Conservation (phyloP, 805 yeast genomes). For the Scheffersomyces coipomensis region DNA sequence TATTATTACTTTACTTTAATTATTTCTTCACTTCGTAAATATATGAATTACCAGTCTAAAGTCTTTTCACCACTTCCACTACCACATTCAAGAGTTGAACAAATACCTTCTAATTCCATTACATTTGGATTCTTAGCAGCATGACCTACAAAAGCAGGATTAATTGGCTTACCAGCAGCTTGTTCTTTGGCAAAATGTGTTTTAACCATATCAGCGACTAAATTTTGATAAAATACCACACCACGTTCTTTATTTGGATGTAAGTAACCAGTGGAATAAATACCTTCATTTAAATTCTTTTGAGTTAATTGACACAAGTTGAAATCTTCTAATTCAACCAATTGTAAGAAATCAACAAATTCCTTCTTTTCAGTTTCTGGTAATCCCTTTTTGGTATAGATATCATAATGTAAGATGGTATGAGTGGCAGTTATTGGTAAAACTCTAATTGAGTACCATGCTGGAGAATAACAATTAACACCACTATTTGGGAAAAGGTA, state of each 20-base stretch:
- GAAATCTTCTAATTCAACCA: conserved; percentile 62
- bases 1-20: too few species aligned
- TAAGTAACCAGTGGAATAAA: conserved; percentile 56
- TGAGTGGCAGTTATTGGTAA: conserved; percentile 53
- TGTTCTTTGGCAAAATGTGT: conserved; percentile 49
- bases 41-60: conserved; percentile 3
- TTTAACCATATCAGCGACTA: conserved; percentile 58
- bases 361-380: conserved; percentile 53
- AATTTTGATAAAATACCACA: conserved; percentile 54
- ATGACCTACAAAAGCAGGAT: conserved; percentile 51
- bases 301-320: conserved; percentile 60
- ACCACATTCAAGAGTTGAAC: conserved; percentile 49
- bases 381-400: conserved; percentile 59
- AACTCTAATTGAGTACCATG: conserved; percentile 63
- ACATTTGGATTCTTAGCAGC: conserved; percentile 41
- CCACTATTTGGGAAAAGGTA: conserved; percentile 62
- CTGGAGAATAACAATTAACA: conserved; percentile 63
- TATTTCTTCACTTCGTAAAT: conserved; percentile 1
- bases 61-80: conserved; percentile 34
- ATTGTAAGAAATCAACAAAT: conserved; percentile 61
- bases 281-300: conserved; percentile 59
- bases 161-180: conserved; percentile 43
- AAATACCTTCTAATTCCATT: conserved; percentile 47
- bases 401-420: conserved; percentile 59
- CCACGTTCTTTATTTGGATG: conserved; percentile 62